These are phyloP conservation scores for Elaeagnus macrophylla DNA, from an alignment of 306 rosid genomes.

Conservation along the genomic window DNA sequence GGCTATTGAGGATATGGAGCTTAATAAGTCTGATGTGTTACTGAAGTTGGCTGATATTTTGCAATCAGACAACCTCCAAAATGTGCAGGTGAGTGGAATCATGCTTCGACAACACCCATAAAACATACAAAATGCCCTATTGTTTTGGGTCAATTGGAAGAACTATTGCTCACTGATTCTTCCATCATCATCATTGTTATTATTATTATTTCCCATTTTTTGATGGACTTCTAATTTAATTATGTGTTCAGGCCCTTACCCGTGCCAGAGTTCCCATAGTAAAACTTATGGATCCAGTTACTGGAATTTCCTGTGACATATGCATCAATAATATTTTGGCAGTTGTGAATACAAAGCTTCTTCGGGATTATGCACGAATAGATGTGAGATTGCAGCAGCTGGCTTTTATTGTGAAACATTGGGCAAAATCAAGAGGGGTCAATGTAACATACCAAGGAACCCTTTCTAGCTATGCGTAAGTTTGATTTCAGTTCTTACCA, in stretches of 20 bases:
- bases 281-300: constrained; percentile 89
- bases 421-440: constrained; percentile 98
- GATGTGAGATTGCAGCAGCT: constrained; percentile 70
- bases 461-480: constrained; percentile 97
- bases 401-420: constrained; percentile 85
- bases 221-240: background rate
- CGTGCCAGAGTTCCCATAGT: constrained; percentile 96
- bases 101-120: background rate
- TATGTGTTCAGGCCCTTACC: constrained; percentile 76
- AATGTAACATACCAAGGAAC: constrained; percentile 97
- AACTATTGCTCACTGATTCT: background rate
- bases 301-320: constrained; percentile 89
- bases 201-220: background rate
- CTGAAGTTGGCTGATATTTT: constrained; percentile 73
- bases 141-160: no score
- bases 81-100: constrained; percentile 66
- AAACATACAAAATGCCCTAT: background rate
- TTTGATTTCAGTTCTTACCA: constrained; percentile 12
- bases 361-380: constrained; percentile 67
- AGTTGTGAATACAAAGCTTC: constrained; percentile 89
- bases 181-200: no score
- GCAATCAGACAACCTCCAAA: constrained; percentile 70
- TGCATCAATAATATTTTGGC: constrained; percentile 95
- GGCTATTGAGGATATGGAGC: constrained; percentile 54
- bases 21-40: constrained; percentile 70